Evolutionary conservation across 2,329 filamentous ascomycete genomes (phyloP), one percentile per base, ranked within the genome.

Genomic region (Talaromyces sp.): DNA sequence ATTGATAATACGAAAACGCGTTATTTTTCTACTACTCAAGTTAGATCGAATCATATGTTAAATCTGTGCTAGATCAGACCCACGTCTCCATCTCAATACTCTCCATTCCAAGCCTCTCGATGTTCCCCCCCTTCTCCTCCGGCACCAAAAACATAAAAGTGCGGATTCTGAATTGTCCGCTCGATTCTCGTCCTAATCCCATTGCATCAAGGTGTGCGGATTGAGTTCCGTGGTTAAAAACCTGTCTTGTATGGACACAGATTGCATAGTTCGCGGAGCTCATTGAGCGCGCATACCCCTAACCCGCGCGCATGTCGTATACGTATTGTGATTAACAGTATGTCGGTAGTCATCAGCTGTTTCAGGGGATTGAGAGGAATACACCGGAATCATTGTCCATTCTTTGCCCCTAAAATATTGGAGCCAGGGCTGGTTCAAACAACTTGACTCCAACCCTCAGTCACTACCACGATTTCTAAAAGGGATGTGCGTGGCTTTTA

Each of bases 211-310:
- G 25, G 60, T 63, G 62, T 60, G 60, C 33, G 52, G 59, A 18
- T 48, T 55, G 28, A 58, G 56, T n/a, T 56, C 59, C 40, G 56
- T 56, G 52, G 52, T 56, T 11, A 39, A 18, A 33, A 56, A 56
- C 5, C 33, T 18, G 33, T 55, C 23, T 87, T 85, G 71, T 96
- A 88, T 0, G 85, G 84, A 75, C 90, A 89, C 5, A 96, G 80
- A 1, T 88, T 86, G 69, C 93, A 93, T 77, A 92, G 90, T 72
- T 89, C 88, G 59, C 91, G 84, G 80, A 95, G 96, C 78, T 95
- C 91, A 71, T 96, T 96, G 65, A 96, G 80, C 0, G 88, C 88
- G 0, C 88, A 88, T 8, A 92, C 77, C 65, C 92, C 88, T 91
- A 91, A 96, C 61, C 84, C 83, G 52, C 91, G 83, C 3, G 88